Conservation (phyloP, 371 early-diverging fungal species). For the Mortierella sp. region DNA sequence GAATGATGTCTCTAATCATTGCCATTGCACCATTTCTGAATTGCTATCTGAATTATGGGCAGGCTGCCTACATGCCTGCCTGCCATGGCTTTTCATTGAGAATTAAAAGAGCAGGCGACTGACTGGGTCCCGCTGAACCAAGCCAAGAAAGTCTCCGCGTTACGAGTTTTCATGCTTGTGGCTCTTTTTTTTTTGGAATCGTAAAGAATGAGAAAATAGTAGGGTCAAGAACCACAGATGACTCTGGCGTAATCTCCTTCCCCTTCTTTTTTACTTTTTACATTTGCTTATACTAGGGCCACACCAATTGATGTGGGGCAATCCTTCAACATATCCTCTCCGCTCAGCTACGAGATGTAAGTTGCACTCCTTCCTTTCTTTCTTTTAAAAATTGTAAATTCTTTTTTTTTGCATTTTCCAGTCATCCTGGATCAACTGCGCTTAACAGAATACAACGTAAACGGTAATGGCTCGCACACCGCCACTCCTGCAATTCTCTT, state of each 20-base stretch:
- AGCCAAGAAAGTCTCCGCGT: too few relatives aligned
- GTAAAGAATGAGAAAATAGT: neutral
- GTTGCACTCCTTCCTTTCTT: neutral
- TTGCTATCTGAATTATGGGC: too few relatives aligned
- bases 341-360: neutral
- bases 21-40: too few relatives aligned
- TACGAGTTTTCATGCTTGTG: too few relatives aligned
- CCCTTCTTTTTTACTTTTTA: neutral
- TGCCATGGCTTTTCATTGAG: too few relatives aligned
- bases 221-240: neutral
- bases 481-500: too few relatives aligned
- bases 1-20: too few relatives aligned
- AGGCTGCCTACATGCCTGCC: too few relatives aligned
- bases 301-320: neutral
- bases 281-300: too few relatives aligned
- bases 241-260: neutral
- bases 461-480: neutral
- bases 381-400: neutral
- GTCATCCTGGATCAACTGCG: neutral
- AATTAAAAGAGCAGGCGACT: too few relatives aligned
- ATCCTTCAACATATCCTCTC: neutral
- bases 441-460: neutral
- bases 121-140: too few relatives aligned
- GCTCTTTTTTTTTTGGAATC: neutral
- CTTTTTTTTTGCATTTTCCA: neutral